phyloP scores from a whole-genome alignment of 768 basidiomycete genomes.

The Suillus weaverae region DNA sequence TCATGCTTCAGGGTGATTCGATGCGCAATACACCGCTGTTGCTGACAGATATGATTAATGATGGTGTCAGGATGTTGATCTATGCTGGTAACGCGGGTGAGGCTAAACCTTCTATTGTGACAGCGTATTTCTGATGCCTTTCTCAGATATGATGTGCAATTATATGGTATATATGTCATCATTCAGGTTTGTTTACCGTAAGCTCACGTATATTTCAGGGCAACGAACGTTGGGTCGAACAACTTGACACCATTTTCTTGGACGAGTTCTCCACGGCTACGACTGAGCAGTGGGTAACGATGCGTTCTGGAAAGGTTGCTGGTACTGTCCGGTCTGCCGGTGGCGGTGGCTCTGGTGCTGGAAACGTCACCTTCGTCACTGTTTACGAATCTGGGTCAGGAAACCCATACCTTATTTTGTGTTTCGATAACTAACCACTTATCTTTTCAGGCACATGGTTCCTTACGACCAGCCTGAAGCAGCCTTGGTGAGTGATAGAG shows the following conservation, averaged over 20 bases:
- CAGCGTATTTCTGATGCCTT: slow-evolving; percentile 16
- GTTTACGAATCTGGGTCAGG: slow-evolving; percentile 80
- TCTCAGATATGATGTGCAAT: slow-evolving; percentile 84
- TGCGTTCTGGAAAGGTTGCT: slow-evolving; percentile 50
- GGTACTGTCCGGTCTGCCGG: slow-evolving; percentile 75
- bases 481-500: slow-evolving; percentile 55
- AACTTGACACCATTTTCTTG: slow-evolving; percentile 60
- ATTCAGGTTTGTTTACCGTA: slow-evolving; percentile 3
- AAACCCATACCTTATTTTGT: background rate
- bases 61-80: slow-evolving; percentile 80
- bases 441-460: slow-evolving; percentile 72
- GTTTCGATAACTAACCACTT: slow-evolving; percentile 4
- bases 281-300: slow-evolving; percentile 56
- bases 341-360: slow-evolving; percentile 61
- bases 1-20: slow-evolving; percentile 80
- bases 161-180: slow-evolving; percentile 50
- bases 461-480: slow-evolving; percentile 90
- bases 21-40: slow-evolving; percentile 80
- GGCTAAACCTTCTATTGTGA: slow-evolving; percentile 18
- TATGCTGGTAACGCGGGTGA: slow-evolving; percentile 85
- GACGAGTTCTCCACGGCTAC: slow-evolving; percentile 55
- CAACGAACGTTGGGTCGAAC: slow-evolving; percentile 73
- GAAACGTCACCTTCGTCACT: slow-evolving; percentile 83
- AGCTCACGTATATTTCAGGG: slow-evolving; percentile 44
- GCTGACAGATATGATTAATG: slow-evolving; percentile 77